These are phyloP conservation scores for Aspergillus sojae DNA, from an alignment of 2,329 filamentous ascomycete species.

Conservation along the genomic window DNA sequence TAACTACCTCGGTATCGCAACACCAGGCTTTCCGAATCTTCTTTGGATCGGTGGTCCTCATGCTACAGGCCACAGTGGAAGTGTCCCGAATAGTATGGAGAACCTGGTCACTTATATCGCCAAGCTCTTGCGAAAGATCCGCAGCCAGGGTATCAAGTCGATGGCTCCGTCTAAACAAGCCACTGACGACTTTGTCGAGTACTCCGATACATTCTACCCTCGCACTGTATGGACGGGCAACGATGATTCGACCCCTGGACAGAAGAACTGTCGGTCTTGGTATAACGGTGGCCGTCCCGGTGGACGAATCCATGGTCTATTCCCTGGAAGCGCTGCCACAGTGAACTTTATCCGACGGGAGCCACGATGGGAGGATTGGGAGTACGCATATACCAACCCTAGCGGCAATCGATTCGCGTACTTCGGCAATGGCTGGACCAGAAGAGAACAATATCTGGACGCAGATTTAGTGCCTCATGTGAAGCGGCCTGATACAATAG, in stretches of 20 bases:
- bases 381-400: constrained; percentile 52
- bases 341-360: constrained; percentile 60
- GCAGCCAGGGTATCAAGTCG: constrained; percentile 66
- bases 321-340: constrained; percentile 69
- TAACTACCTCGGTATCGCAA: constrained; percentile 66
- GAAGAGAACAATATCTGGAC: constrained; percentile 57
- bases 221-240: constrained; percentile 49
- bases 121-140: constrained; percentile 68
- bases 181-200: constrained; percentile 57
- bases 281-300: constrained; percentile 69
- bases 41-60: constrained; percentile 67
- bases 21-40: constrained; percentile 69
- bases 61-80: constrained; percentile 63
- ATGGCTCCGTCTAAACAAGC: constrained; percentile 61
- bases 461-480: constrained; percentile 68
- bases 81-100: constrained; percentile 68
- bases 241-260: constrained; percentile 42
- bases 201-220: constrained; percentile 54
- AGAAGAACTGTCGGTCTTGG: constrained; percentile 69
- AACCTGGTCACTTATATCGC: constrained; percentile 67
- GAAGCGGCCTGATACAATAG: constrained; percentile 56
- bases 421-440: constrained; percentile 69
- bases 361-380: constrained; percentile 63
- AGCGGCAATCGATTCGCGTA: constrained; percentile 54
- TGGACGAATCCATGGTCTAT: constrained; percentile 66